A percentile compares a stretch with the other conserved stretches of the same genome.
These are phyloP conservation scores for Psilocybe cubensis DNA, from an alignment of 768 basidiomycete species.

Conservation along the genomic window DNA sequence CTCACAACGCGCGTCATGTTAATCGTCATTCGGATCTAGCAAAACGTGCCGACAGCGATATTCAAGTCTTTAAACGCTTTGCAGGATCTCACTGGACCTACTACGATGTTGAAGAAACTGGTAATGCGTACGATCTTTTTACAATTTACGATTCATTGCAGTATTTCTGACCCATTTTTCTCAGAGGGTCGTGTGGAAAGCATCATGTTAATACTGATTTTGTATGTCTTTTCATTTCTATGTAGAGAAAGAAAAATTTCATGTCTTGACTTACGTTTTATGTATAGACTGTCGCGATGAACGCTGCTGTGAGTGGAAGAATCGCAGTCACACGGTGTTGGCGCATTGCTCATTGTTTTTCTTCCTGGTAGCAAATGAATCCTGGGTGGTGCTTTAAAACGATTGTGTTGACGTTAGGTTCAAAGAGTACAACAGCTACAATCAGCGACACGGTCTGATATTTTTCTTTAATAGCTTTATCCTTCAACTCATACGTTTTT, in stretches of 20 bases:
- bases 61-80: slow-evolving; percentile 43
- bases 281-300: slow-evolving; percentile 14
- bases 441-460: slow-evolving; percentile 63
- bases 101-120: slow-evolving; percentile 39
- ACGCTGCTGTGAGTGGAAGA: background rate
- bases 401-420: slow-evolving; percentile 64
- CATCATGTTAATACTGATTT: slow-evolving; percentile 25
- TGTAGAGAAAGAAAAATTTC: background rate
- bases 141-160: background rate
- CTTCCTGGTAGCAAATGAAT: slow-evolving; percentile 70
- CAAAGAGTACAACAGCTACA: slow-evolving; percentile 58
- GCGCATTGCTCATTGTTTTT: too few relatives aligned
- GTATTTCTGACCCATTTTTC: background rate
- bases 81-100: slow-evolving; percentile 49
- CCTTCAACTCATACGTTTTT: slow-evolving; percentile 7
- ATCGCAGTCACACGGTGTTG: too few relatives aligned
- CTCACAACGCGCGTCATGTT: slow-evolving; percentile 11
- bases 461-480: background rate
- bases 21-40: slow-evolving; percentile 52
- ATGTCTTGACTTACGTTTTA: background rate
- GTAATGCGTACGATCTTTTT: slow-evolving; percentile 13
- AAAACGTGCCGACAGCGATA: slow-evolving; percentile 44
- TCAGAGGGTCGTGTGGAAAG: slow-evolving; percentile 31
- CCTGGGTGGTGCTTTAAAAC: slow-evolving; percentile 55
- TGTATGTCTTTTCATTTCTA: slow-evolving; percentile 19